Conservation (phyloP, 1,284 basidiomycete species). For the Apiotrichum montevideense region DNA sequence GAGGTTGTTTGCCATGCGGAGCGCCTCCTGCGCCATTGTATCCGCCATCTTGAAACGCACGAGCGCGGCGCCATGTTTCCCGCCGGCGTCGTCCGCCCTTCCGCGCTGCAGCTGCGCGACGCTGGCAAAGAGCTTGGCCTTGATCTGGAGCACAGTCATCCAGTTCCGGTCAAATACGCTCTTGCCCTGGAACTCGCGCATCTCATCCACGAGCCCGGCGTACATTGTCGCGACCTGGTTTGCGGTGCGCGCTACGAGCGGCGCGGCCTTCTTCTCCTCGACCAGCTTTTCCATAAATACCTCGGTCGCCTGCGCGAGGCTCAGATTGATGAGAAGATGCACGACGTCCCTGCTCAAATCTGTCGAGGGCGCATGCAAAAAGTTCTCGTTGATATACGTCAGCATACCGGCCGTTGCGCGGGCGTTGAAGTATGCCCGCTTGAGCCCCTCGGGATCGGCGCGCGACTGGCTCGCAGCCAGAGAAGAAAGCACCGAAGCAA, state of each 20-base stretch:
- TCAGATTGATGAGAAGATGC: constrained; percentile 79
- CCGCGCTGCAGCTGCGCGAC: constrained; percentile 82
- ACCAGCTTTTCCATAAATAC: constrained; percentile 94
- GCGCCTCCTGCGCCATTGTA: constrained; percentile 75
- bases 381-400: constrained; percentile 99
- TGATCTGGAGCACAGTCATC: constrained; percentile 65
- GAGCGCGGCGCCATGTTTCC: constrained; percentile 80
- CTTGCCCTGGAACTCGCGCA: constrained; percentile 92
- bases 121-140: constrained; percentile 82
- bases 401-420: constrained; percentile 94
- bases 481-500: constrained; percentile 85
- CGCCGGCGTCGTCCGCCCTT: constrained; percentile 66
- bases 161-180: constrained; percentile 94
- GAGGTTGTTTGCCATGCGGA: constrained; percentile 64
- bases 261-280: constrained; percentile 77
- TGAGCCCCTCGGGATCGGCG: constrained; percentile 75
- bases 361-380: constrained; percentile 95
- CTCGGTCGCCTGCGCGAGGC: constrained; percentile 90
- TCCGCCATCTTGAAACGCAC: constrained; percentile 76
- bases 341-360: constrained; percentile 91
- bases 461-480: constrained; percentile 71
- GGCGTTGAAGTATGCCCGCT: constrained; percentile 88
- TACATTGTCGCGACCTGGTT: constrained; percentile 80
- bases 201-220: constrained; percentile 70
- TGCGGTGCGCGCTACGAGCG: constrained; percentile 77